Percentiles rank a stretch among this genome's conserved stretches.
phyloP scores from a whole-genome alignment of 176 grass and related monocot species.

The Luzula sylvatica region DNA sequence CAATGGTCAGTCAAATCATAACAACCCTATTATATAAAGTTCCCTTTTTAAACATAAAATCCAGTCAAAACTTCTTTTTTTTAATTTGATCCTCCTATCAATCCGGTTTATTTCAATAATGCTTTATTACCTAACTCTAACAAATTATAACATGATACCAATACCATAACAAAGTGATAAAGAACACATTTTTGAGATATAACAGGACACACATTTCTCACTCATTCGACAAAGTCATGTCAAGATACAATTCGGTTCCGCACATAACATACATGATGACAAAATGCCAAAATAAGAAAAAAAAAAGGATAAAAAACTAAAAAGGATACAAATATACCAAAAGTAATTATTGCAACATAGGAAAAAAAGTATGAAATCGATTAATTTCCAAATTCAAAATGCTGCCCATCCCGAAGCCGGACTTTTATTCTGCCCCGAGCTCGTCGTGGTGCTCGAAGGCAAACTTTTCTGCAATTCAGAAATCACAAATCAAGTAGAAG shows the following conservation, averaged over 20 bases:
- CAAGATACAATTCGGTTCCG: constrained; percentile 25
- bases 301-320: constrained; percentile 13
- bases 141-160: too few species aligned
- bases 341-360: neutral
- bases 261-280: constrained; percentile 19
- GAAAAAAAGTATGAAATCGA: too few species aligned
- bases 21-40: too few species aligned
- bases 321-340: constrained; percentile 21
- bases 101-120: too few species aligned
- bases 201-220: neutral
- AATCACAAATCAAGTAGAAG: neutral
- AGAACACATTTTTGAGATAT: too few species aligned
- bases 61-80: too few species aligned
- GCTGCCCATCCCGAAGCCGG: constrained; percentile 92
- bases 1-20: too few species aligned
- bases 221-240: constrained; percentile 17
- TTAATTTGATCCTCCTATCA: too few species aligned
- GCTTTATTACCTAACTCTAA: too few species aligned
- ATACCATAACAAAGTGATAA: too few species aligned
- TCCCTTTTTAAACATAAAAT: too few species aligned
- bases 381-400: constrained; percentile 52
- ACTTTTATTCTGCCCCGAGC: constrained; percentile 43
- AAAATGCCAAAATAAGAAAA: constrained; percentile 15
- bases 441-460: constrained; percentile 34
- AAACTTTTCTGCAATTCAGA: constrained; percentile 47